Conservation (phyloP, 2,329 filamentous ascomycete genomes). For the Lecanicillium sp. region DNA sequence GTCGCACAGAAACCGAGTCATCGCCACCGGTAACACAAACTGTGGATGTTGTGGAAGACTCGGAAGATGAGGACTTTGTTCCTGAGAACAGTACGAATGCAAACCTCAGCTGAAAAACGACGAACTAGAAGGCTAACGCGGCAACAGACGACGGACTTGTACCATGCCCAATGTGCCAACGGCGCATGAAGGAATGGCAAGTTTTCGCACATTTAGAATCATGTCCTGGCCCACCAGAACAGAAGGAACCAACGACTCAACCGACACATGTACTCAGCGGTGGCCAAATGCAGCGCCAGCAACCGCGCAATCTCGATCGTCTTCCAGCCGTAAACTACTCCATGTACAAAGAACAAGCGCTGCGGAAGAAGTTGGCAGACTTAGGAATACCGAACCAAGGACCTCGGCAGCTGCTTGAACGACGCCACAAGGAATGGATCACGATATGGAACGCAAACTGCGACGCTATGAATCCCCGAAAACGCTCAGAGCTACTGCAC, state of each 20-base stretch:
- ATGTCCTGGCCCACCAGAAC: constrained; percentile 33
- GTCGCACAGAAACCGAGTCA: constrained; percentile 27
- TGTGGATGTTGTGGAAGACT: constrained; percentile 15
- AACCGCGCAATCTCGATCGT: constrained; percentile 44
- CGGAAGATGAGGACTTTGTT: constrained; percentile 23
- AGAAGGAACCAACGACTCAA: constrained; percentile 4
- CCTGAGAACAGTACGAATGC: constrained; percentile 21
- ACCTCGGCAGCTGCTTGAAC: constrained; percentile 60
- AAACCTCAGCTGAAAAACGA: no score
- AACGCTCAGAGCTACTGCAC: constrained; percentile 61
- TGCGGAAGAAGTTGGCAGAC: constrained; percentile 76
- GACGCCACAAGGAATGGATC: constrained; percentile 84
- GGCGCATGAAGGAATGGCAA: constrained; percentile 68
- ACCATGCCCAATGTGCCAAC: constrained; percentile 73
- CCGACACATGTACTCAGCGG: not conserved
- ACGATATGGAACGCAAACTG: constrained; percentile 97
- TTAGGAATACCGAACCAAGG: constrained; percentile 70
- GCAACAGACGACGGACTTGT: constrained; percentile 64
- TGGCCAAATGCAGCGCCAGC: constrained; percentile 18
- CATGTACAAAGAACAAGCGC: constrained; percentile 68
- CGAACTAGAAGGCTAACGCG: constrained; percentile 8
- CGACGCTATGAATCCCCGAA: constrained; percentile 68
- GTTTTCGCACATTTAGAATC: constrained; percentile 79
- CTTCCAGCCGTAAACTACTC: constrained; percentile 80
- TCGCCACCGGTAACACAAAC: not conserved